Evolutionary conservation across 331 rosid species (phyloP).

Genomic region (Malus hybrid): DNA sequence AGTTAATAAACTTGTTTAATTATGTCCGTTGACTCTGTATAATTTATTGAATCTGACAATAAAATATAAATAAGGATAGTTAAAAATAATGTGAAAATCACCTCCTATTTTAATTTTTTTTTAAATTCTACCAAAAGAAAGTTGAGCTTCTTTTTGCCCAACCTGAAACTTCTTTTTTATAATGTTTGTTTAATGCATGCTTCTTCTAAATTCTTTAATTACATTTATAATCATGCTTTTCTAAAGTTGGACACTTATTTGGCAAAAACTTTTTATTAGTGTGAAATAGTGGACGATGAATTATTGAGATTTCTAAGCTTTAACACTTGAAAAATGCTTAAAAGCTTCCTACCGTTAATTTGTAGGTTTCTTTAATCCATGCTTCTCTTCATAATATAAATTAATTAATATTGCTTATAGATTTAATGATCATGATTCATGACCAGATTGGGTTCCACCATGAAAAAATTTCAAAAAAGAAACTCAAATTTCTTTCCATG

Average conservation of each 20-base stretch:
- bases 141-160: neutral
- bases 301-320: neutral
- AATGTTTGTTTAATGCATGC: constrained; percentile 10
- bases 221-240: neutral
- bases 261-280: neutral
- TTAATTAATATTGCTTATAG: too few species aligned
- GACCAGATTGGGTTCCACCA: constrained; percentile 42
- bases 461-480: neutral
- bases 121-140: neutral
- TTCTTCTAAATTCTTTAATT: neutral
- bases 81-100: too few species aligned
- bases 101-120: too few species aligned
- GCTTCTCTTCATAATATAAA: too few species aligned
- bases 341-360: neutral
- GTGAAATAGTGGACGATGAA: neutral
- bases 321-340: neutral
- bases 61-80: too few species aligned
- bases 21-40: too few species aligned
- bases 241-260: neutral
- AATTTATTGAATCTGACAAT: too few species aligned
- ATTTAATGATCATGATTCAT: constrained; percentile 11
- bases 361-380: too few species aligned
- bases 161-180: neutral
- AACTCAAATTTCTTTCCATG: constrained; percentile 26
- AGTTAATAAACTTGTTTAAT: neutral